Evolutionary conservation across 176 grass and related monocot species (phyloP).

Genomic region (Lolium rigidum): DNA sequence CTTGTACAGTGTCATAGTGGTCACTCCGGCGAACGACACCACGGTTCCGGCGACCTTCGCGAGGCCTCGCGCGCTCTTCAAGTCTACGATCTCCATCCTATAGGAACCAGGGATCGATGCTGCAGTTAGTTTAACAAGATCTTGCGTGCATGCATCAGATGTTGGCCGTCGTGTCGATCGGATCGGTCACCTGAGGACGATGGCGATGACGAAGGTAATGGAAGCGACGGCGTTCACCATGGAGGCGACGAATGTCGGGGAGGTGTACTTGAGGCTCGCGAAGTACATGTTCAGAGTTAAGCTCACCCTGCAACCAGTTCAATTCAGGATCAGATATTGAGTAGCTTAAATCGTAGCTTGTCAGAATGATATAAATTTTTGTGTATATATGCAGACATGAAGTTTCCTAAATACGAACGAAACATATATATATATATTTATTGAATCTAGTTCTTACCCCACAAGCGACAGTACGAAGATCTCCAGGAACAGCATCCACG

Average conservation of each 20-base stretch:
- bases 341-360: too few relatives aligned
- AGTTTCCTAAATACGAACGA: too few relatives aligned
- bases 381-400: too few relatives aligned
- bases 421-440: background rate
- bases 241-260: constrained; percentile 78
- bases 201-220: constrained; percentile 86
- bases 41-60: constrained; percentile 70
- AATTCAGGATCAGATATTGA: background rate
- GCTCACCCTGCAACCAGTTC: constrained; percentile 66
- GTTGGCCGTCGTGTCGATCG: too few relatives aligned
- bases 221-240: constrained; percentile 77
- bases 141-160: too few relatives aligned
- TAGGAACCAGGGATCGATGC: background rate
- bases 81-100: constrained; percentile 80
- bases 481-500: constrained; percentile 73
- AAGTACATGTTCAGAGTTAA: constrained; percentile 96
- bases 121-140: too few relatives aligned
- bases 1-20: constrained; percentile 92
- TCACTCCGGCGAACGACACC: constrained; percentile 74
- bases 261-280: constrained; percentile 83
- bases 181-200: constrained; percentile 43
- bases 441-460: constrained; percentile 53
- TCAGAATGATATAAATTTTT: too few relatives aligned
- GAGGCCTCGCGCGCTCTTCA: constrained; percentile 58
- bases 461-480: constrained; percentile 79